Conservation (phyloP, 1,284 basidiomycete genomes). For the Ceratobasidium sp. region DNA sequence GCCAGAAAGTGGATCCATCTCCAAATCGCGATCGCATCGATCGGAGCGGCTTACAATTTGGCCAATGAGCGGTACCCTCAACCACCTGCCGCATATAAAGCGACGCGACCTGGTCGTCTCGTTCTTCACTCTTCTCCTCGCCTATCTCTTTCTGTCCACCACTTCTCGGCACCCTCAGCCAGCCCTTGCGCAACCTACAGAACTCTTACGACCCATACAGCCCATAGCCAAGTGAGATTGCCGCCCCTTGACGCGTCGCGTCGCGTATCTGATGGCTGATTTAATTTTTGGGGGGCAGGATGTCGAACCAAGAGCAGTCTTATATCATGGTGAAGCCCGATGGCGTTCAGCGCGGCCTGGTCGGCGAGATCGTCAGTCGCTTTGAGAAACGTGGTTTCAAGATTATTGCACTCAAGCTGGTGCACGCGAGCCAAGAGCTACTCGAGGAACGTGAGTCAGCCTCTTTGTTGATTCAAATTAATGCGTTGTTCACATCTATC, state of each 20-base stretch:
- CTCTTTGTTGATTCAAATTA: not conserved
- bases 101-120: slow-evolving; percentile 32
- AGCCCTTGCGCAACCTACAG: slow-evolving; percentile 13
- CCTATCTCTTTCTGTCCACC: slow-evolving; percentile 9
- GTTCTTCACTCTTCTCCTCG: slow-evolving; percentile 29
- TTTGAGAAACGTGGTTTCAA: slow-evolving; percentile 98
- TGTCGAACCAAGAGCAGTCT: slow-evolving; percentile 65
- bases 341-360: slow-evolving; percentile 94
- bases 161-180: slow-evolving; percentile 27
- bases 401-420: slow-evolving; percentile 88
- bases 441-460: slow-evolving; percentile 79
- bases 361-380: slow-evolving; percentile 91
- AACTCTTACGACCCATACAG: slow-evolving; percentile 2
- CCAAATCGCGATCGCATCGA: slow-evolving; percentile 29
- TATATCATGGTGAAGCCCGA: slow-evolving; percentile 97
- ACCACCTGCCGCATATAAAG: slow-evolving; percentile 36
- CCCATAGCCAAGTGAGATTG: slow-evolving; percentile 8
- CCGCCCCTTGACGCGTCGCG: slow-evolving; percentile 7
- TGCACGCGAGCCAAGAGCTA: slow-evolving; percentile 76
- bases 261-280: slow-evolving; percentile 26
- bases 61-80: slow-evolving; percentile 24
- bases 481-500: slow-evolving; percentile 40
- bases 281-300: not conserved
- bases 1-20: slow-evolving; percentile 2
- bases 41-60: not conserved